Base-by-base conservation (phyloP, 2,329 filamentous ascomycete species). In the Fusarium sp. region DNA sequence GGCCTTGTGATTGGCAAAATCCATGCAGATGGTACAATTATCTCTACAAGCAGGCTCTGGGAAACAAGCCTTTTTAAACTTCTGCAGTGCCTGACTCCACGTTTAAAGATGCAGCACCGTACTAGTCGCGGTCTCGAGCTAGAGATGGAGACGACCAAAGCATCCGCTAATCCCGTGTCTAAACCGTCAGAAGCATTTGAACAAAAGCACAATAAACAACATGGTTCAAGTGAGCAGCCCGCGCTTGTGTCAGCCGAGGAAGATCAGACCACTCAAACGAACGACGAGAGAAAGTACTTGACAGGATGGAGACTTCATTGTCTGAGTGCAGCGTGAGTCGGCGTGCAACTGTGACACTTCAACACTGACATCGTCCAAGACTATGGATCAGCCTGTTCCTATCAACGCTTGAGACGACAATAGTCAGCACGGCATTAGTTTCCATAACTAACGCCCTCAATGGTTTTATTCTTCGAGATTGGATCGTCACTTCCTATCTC, bases 401-500 rank as follows among this genome's bases (percentile, higher is more conserved):
- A 13, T 60, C 57, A 7, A 51, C 57, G 1, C 57, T 59, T 2
- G 54, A 60, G 15, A 59, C 44, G 1, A 60, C 54, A 4, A 60
- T 60, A 10, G 54, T 59, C 1, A 60, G 53, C 11, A 51, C 56
- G n/a, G 58, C 56, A 1, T 59, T 60, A 3, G 44, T 60, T 7
- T 60, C 53, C 1, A 59, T 60, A 13, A 60, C 53, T 15, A 27
- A 60, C 1, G 56, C 53, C 10, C 43, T 60, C 2, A 39, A 60
- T 22, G 53, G 56, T 14, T 58, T 60, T 15, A 50, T 60, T 5
- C 53, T 60, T n/a, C 45, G 53, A 4, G 53, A 60, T 17, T 60
- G 56, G 56, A 58, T 60, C 10, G 30, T 58, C 23, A 60, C 56
- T 5, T 60, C 56, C 3, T 60, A 60, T 20, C 23, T 60, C 3